These are phyloP conservation scores for Nannochloropsis gaditana DNA, from an alignment of 108 stramenopile species.

Conservation along the genomic window DNA sequence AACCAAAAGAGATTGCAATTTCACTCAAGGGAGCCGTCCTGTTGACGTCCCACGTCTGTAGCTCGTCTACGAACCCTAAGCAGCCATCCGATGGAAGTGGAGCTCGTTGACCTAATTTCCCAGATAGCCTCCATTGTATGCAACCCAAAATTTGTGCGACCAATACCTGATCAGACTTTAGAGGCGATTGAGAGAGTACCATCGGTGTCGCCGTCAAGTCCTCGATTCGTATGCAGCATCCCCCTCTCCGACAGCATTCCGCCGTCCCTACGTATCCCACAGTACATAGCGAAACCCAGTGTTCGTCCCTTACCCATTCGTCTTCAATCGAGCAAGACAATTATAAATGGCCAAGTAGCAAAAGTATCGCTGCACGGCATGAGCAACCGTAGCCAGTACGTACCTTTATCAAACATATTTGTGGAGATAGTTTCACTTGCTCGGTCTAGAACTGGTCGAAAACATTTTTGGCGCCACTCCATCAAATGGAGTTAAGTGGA, in stretches of 20 bases:
- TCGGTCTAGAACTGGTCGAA: not conserved
- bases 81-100: not conserved
- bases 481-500: not conserved
- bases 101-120: not conserved
- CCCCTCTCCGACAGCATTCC: not conserved
- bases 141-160: not conserved
- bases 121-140: not conserved
- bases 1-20: not conserved
- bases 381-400: not conserved
- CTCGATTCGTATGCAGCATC: too few species aligned
- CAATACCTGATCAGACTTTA: not conserved
- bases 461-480: not conserved
- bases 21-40: not conserved
- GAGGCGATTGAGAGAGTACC: too few species aligned
- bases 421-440: not conserved
- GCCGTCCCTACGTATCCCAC: not conserved
- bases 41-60: not conserved
- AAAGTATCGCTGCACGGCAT: not conserved
- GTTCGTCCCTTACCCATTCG: not conserved
- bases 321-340: constrained; percentile 1
- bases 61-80: not conserved
- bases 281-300: not conserved
- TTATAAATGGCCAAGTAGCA: not conserved
- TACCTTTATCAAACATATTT: not conserved
- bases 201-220: too few species aligned